Conservation (phyloP, 306 rosid species). For the Sindora glabra region DNA sequence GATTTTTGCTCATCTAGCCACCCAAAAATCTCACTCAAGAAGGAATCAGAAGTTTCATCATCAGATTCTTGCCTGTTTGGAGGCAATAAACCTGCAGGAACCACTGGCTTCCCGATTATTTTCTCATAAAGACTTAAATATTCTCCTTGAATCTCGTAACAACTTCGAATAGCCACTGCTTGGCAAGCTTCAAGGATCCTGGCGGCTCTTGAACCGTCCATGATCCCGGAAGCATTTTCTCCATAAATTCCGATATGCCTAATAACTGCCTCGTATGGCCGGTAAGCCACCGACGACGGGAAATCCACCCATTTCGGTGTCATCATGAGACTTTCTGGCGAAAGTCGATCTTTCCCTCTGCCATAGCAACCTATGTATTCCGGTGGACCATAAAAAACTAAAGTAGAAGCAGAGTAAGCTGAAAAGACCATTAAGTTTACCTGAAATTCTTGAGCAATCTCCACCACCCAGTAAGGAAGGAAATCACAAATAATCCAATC, state of each 20-base stretch:
- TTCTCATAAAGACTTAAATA: constrained; percentile 18
- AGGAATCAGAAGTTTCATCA: not conserved
- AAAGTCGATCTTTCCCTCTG: not conserved
- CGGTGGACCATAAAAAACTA: not conserved
- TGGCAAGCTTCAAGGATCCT: not conserved
- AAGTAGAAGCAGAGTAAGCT: not conserved
- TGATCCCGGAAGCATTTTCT: not conserved
- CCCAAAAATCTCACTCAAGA: constrained; percentile 6
- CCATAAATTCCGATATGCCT: not conserved
- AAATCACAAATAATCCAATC: constrained; percentile 23
- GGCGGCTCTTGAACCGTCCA: not conserved
- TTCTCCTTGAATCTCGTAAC: constrained; percentile 24
- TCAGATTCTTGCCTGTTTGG: constrained; percentile 7
- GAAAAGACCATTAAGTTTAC: not conserved
- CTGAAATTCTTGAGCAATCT: constrained; percentile 1
- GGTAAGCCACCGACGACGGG: constrained; percentile 9
- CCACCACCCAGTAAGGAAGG: not conserved
- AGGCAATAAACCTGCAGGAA: constrained; percentile 35
- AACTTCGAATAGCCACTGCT: constrained; percentile 5
- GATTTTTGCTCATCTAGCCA: constrained; percentile 36
- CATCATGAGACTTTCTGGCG: not conserved
- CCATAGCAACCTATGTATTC: not conserved
- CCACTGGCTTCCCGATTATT: constrained; percentile 18
- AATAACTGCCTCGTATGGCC: not conserved
- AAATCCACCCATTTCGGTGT: constrained; percentile 11